Conservation (phyloP, 2,329 filamentous ascomycete genomes). For the Fusarium equiseti region DNA sequence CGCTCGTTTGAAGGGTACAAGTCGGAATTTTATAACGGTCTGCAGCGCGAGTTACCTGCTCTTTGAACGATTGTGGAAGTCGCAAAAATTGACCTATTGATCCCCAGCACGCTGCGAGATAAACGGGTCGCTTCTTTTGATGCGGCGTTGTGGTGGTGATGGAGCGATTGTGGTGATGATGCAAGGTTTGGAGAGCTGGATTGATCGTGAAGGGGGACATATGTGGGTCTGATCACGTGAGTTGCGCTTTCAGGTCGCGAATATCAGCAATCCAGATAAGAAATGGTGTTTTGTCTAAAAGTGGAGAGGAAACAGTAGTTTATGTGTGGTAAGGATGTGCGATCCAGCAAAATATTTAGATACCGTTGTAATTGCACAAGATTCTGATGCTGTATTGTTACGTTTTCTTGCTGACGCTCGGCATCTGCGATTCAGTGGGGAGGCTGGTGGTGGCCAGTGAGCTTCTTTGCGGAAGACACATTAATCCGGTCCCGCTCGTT, state of each 20-base stretch:
- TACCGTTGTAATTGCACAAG: accelerated
- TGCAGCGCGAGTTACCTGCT: not conserved
- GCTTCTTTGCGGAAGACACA: accelerated
- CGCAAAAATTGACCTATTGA: not conserved
- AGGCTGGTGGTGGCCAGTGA: not conserved
- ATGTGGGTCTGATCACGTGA: slow-evolving; percentile 1
- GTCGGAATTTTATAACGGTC: no score
- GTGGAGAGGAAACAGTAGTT: accelerated
- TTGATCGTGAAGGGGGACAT: not conserved
- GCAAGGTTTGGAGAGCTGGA: not conserved
- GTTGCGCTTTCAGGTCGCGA: accelerated
- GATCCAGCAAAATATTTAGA: accelerated
- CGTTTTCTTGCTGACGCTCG: not conserved
- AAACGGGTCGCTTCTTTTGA: not conserved
- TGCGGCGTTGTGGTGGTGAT: not conserved
- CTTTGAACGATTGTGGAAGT: not conserved
- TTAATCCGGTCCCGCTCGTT: not conserved
- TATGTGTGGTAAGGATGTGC: accelerated
- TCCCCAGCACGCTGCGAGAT: slow-evolving; percentile 24
- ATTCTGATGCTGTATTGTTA: not conserved
- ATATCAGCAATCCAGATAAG: not conserved
- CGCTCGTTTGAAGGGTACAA: slow-evolving; percentile 19
- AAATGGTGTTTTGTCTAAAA: not conserved
- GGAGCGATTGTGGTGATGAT: not conserved
- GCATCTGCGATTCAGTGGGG: not conserved